These are phyloP conservation scores for Zasmidium cellare DNA, from an alignment of 2,329 filamentous ascomycete species.

Conservation along the genomic window DNA sequence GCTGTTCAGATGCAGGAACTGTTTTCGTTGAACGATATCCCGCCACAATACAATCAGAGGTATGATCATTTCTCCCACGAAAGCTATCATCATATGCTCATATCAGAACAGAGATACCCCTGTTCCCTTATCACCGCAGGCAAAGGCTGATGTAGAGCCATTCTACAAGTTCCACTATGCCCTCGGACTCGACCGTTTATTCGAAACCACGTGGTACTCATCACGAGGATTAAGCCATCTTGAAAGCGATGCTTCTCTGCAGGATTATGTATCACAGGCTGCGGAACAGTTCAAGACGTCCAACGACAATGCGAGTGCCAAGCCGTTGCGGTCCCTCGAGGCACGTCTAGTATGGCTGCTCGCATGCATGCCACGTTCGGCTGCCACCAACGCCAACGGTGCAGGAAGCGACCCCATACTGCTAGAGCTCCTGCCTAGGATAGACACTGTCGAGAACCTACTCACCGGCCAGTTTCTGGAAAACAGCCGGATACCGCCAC, in stretches of 20 bases:
- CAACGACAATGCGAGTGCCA: conserved; percentile 20
- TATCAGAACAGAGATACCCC: conserved; percentile 18
- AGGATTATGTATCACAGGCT: conserved; percentile 67
- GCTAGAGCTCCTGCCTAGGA: conserved; percentile 63
- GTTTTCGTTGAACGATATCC: conserved; percentile 62
- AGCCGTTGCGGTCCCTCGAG: conserved; percentile 52
- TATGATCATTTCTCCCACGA: neutral
- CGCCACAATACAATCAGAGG: conserved; percentile 40
- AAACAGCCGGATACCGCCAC: conserved; percentile 56
- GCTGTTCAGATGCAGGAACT: conserved; percentile 70
- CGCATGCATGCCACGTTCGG: conserved; percentile 47
- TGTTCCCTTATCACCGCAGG: conserved; percentile 45
- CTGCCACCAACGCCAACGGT: conserved; percentile 45
- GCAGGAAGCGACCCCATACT: conserved; percentile 44
- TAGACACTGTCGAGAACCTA: conserved; percentile 74
- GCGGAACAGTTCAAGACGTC: conserved; percentile 45
- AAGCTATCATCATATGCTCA: neutral
- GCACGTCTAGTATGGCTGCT: conserved; percentile 62
- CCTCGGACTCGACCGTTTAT: conserved; percentile 69
- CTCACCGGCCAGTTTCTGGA: conserved; percentile 71
- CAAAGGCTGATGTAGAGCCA: conserved; percentile 68
- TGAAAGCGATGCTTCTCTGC: conserved; percentile 57
- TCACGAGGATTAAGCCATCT: conserved; percentile 55
- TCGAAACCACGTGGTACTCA: conserved; percentile 83
- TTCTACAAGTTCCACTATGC: conserved; percentile 77